Conservation (phyloP, 768 basidiomycete genomes). For the Chalciporus pseudorubinellus region DNA sequence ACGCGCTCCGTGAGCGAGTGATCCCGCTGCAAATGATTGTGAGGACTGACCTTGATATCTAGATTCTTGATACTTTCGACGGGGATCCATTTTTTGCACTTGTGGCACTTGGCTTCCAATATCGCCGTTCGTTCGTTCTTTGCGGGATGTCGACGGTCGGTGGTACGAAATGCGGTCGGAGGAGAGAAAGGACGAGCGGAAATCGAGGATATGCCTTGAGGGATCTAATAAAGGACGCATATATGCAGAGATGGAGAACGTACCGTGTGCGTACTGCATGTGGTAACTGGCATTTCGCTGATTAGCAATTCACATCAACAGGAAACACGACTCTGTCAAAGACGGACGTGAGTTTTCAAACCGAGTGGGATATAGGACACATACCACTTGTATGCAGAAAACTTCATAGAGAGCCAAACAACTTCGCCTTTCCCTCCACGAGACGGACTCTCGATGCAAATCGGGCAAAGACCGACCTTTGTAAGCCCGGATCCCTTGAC, state of each 20-base stretch:
- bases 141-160: slow-evolving; percentile 42
- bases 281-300: slow-evolving; percentile 56
- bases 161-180: slow-evolving; percentile 58
- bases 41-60: slow-evolving; percentile 56
- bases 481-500: slow-evolving; percentile 64
- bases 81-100: slow-evolving; percentile 68
- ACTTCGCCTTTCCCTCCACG: slow-evolving; percentile 65
- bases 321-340: slow-evolving; percentile 18
- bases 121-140: slow-evolving; percentile 61
- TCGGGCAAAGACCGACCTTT: slow-evolving; percentile 76
- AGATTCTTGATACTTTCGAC: slow-evolving; percentile 74
- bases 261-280: slow-evolving; percentile 80
- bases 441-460: slow-evolving; percentile 59
- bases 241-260: slow-evolving; percentile 4
- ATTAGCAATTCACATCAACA: slow-evolving; percentile 3
- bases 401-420: slow-evolving; percentile 76
- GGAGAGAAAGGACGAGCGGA: slow-evolving; percentile 77
- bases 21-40: not conserved
- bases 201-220: slow-evolving; percentile 64
- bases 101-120: slow-evolving; percentile 75
- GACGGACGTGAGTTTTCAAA: slow-evolving; percentile 3
- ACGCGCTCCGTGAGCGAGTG: not conserved
- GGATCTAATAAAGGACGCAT: slow-evolving; percentile 2
- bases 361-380: slow-evolving; percentile 20
- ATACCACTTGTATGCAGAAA: slow-evolving; percentile 80